A percentile compares a stretch with the other conserved stretches of the same genome.
These are phyloP conservation scores for Ceratocystis papillata DNA, from an alignment of 2,329 filamentous ascomycete genomes.

Conservation along the genomic window DNA sequence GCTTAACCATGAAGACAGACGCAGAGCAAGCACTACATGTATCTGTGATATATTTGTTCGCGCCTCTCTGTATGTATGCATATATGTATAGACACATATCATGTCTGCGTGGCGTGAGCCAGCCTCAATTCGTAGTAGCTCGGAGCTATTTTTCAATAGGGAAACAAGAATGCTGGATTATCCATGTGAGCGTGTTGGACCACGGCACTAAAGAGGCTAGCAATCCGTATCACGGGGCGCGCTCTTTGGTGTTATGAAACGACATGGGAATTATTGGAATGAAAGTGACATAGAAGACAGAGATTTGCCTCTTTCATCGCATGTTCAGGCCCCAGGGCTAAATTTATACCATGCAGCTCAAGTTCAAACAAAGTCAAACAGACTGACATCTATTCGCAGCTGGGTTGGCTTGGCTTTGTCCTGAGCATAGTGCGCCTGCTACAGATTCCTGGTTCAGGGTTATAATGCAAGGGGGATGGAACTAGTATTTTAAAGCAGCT, in stretches of 20 bases:
- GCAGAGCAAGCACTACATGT: not conserved
- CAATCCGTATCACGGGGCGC: not conserved
- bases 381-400: not conserved
- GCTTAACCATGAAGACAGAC: not conserved
- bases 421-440: not conserved
- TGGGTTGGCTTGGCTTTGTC: not conserved
- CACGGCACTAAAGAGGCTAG: too few species aligned
- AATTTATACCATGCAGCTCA: not conserved
- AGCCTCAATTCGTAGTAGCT: not conserved
- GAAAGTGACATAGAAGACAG: not conserved
- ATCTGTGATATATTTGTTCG: not conserved
- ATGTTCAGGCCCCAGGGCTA: not conserved
- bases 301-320: slow-evolving; percentile 10
- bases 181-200: too few species aligned
- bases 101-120: not conserved
- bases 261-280: not conserved
- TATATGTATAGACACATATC: not conserved
- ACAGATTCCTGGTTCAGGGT: not conserved
- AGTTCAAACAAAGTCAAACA: slow-evolving; percentile 3
- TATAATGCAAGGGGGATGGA: not conserved
- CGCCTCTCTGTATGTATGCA: not conserved
- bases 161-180: not conserved
- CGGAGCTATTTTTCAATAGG: too few species aligned
- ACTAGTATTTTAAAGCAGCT: not conserved
- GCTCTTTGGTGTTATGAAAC: not conserved